Evolutionary conservation across 2,329 filamentous ascomycete genomes (phyloP).

Genomic region (Alternaria brassicicola): DNA sequence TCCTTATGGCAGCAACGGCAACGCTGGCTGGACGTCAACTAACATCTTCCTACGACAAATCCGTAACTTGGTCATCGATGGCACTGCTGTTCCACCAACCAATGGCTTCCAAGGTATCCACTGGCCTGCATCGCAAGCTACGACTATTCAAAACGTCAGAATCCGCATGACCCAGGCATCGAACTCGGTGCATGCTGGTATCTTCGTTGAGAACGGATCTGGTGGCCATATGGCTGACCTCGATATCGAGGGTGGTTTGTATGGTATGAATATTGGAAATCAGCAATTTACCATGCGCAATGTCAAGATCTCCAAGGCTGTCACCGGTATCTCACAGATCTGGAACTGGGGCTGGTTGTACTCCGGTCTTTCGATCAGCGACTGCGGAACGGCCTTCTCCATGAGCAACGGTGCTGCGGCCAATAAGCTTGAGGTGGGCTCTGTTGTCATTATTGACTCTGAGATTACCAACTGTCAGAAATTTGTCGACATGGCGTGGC

Average conservation of each 20-base stretch:
- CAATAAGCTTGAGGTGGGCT: constrained; percentile 55
- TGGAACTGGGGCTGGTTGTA: constrained; percentile 69
- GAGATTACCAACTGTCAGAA: constrained; percentile 57
- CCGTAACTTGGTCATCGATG: constrained; percentile 68
- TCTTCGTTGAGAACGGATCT: constrained; percentile 56
- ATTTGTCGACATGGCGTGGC: constrained; percentile 57
- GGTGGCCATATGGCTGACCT: constrained; percentile 57
- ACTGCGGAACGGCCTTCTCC: constrained; percentile 61
- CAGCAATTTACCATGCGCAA: constrained; percentile 65
- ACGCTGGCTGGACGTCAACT: constrained; percentile 57
- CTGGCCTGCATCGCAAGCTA: constrained; percentile 56
- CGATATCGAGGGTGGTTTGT: constrained; percentile 52
- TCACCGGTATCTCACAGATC: constrained; percentile 62
- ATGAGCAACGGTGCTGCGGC: constrained; percentile 49
- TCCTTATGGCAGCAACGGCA: constrained; percentile 52
- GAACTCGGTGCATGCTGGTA: constrained; percentile 57
- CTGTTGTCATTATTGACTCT: constrained; percentile 64
- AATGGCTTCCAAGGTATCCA: constrained; percentile 56
- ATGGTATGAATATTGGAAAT: constrained; percentile 54
- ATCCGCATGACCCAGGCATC: constrained; percentile 50
- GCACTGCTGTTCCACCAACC: constrained; percentile 56
- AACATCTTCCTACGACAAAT: constrained; percentile 70
- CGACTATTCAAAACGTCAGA: constrained; percentile 55
- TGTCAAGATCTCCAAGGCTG: constrained; percentile 59
- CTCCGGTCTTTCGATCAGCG: constrained; percentile 57